Conservation (phyloP, 2,329 filamentous ascomycete species). For the Aspergillus eucalypticola region DNA sequence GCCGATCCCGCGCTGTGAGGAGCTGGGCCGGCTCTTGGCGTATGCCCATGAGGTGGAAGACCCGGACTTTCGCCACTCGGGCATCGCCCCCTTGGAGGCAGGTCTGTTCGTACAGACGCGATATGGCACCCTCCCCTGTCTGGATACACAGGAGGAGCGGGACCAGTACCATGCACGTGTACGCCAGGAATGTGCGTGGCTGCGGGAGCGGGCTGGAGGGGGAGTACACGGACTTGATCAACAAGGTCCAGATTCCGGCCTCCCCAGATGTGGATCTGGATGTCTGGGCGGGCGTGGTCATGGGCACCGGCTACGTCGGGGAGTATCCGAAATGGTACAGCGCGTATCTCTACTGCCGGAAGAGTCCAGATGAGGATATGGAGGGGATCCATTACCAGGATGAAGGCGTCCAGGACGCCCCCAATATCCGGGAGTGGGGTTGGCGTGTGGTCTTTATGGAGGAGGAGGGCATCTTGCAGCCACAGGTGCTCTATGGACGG, state of each 20-base stretch:
- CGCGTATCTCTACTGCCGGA: neutral
- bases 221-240: neutral
- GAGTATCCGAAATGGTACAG: neutral
- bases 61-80: neutral
- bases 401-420: neutral
- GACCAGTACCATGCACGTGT: neutral
- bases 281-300: neutral
- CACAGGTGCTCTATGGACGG: neutral
- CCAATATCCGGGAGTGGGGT: neutral
- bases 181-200: neutral
- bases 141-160: neutral
- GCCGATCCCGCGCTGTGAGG: neutral
- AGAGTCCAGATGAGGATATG: neutral
- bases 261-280: neutral
- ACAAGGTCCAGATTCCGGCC: neutral
- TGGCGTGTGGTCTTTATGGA: neutral
- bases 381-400: neutral
- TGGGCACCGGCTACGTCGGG: neutral
- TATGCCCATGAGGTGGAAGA: neutral
- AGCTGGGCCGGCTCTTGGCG: neutral
- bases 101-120: neutral
- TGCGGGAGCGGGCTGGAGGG: neutral
- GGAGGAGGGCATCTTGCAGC: neutral
- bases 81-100: neutral
- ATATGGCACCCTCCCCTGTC: too few relatives aligned